A percentile compares a stretch with the other conserved stretches of the same genome.
Evolutionary conservation across 176 grass and related monocot genomes (phyloP).

Genomic region (Zea mays): DNA sequence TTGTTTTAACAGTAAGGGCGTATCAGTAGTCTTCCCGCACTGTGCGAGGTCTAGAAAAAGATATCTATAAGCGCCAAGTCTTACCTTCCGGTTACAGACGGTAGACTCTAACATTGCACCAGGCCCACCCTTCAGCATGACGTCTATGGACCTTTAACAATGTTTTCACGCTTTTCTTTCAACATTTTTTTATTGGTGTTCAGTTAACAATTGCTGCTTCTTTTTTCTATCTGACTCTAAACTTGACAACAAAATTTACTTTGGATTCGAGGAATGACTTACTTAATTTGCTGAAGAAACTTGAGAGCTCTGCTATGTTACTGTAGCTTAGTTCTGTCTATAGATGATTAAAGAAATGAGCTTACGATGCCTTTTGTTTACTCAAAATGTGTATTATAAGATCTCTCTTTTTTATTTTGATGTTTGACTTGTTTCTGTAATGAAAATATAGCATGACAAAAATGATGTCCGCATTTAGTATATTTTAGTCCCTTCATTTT

Average conservation of each 20-base stretch:
- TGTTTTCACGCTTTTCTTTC: conserved; percentile 38
- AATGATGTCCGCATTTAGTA: too few species aligned
- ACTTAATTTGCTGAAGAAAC: neutral
- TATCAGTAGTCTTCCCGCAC: too few species aligned
- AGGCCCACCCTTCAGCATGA: conserved; percentile 20
- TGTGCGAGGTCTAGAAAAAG: too few species aligned
- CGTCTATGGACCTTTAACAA: conserved; percentile 63
- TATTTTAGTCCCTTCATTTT: too few species aligned
- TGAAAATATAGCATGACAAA: conserved; percentile 43
- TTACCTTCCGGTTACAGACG: too few species aligned
- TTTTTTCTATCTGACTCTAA: neutral
- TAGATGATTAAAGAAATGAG: neutral
- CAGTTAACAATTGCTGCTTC: neutral
- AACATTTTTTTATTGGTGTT: neutral
- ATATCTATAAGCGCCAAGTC: too few species aligned
- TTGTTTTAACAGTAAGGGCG: too few species aligned
- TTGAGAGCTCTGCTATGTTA: neutral
- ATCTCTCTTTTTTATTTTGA: conserved; percentile 20
- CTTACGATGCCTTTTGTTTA: conserved; percentile 1
- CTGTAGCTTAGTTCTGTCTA: neutral
- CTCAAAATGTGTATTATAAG: neutral
- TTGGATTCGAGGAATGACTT: neutral
- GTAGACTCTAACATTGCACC: too few species aligned
- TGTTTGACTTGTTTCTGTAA: conserved; percentile 32
- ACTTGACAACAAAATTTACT: conserved; percentile 8